These are phyloP conservation scores for Lipomyces lipofer DNA, from an alignment of 805 yeast species.

Conservation along the genomic window DNA sequence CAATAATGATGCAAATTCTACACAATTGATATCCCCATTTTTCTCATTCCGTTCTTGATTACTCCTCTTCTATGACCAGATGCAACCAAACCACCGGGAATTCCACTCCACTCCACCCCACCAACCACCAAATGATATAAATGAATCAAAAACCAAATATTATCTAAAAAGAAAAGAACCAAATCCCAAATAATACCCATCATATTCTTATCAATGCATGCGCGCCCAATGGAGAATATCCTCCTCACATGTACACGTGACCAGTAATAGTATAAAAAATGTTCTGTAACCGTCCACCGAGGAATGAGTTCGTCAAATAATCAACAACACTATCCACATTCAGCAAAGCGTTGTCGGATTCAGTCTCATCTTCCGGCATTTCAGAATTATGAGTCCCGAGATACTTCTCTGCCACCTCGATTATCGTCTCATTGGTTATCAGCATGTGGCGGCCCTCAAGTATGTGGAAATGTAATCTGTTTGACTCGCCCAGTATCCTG, in stretches of 20 bases:
- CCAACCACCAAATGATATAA: background rate
- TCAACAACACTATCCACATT: background rate
- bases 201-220: background rate
- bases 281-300: constrained; percentile 3
- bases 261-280: constrained; percentile 11
- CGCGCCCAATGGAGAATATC: too few relatives aligned
- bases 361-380: background rate
- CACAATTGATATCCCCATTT: too few relatives aligned
- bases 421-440: constrained; percentile 55
- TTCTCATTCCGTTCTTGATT: too few relatives aligned
- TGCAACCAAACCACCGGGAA: too few relatives aligned
- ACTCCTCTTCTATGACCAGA: too few relatives aligned
- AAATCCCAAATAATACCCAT: background rate
- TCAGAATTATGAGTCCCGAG: constrained; percentile 39
- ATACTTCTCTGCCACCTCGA: constrained; percentile 47
- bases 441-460: constrained; percentile 67
- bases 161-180: background rate
- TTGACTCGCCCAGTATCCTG: constrained; percentile 46
- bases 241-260: constrained; percentile 12
- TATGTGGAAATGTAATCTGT: constrained; percentile 49
- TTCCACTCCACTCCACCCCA: too few relatives aligned
- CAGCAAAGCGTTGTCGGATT: background rate
- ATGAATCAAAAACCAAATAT: background rate
- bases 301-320: background rate
- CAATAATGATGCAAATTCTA: too few relatives aligned